Evolutionary conservation across 805 yeast genomes (phyloP), one percentile per base, ranked within the genome.

Genomic region (Lipomyces chichibuensis): DNA sequence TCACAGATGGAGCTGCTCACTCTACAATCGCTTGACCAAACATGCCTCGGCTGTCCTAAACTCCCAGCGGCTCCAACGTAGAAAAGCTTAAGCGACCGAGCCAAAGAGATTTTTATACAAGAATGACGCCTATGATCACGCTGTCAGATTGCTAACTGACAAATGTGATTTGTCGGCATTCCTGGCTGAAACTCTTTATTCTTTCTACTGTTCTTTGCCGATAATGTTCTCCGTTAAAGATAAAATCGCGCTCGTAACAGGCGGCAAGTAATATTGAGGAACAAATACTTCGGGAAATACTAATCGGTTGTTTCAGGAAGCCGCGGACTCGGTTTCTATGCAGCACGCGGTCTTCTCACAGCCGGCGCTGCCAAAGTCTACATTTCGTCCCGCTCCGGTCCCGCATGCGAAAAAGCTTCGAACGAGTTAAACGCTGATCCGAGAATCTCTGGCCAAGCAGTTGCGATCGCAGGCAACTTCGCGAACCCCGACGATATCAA

Each of bases 241-340:
- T 14, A 69, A 69, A 35, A 37, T 46, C 9, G 71, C 71, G 20
- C 59, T 69, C 37, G 67, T 69, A 25, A 66, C 71, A 23, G 71
- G 71, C 20, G 71, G 65, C 46, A 55, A 20, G 60, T 51, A 33
- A 6, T 33, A 27, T 25, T 23, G 17, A 6, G 20, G 17, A 17
- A 13, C 9, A 8, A 14, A 33, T 2, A 23, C n/a, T 33, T 7
- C 43, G n/a, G 17, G 37, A 9, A 13, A 23, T 33, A 23, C 35
- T 39, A 59, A 43, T 49, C 17, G 32, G 20, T 37, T 23, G 46
- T 2, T 23, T 6, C 51, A 64, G 92, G 92, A 35, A 85, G 91
- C 32, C 80, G 93, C 72, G 94, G 94, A 0, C 84, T 89, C 59
- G 94, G 94, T 0, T 83, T 86, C 55, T 78, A 85, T 74, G 85